These are phyloP conservation scores for Amanita rimosa DNA, from an alignment of 768 basidiomycete genomes.

Conservation along the genomic window DNA sequence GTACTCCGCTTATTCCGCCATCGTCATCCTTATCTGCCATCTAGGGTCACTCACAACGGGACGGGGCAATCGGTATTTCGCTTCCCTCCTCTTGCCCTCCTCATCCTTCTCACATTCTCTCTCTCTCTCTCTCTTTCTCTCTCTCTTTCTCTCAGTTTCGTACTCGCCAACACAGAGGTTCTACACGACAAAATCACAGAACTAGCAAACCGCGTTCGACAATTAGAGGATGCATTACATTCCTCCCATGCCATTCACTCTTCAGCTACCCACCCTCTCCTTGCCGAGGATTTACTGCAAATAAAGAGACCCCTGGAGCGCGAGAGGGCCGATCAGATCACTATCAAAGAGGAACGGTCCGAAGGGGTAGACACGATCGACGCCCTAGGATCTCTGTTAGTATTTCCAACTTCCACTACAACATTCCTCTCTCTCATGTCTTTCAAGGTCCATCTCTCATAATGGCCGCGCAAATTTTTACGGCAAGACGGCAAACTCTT, in stretches of 20 bases:
- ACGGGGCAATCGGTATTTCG: slow-evolving; percentile 52
- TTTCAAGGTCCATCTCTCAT: slow-evolving; percentile 45
- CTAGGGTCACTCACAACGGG: slow-evolving; percentile 61
- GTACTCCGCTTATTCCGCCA: slow-evolving; percentile 7
- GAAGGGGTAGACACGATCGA: slow-evolving; percentile 48
- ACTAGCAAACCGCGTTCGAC: slow-evolving; percentile 49
- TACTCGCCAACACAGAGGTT: slow-evolving; percentile 59
- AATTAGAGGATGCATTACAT: slow-evolving; percentile 57
- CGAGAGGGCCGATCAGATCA: slow-evolving; percentile 31
- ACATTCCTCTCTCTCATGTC: background rate
- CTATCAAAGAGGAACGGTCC: slow-evolving; percentile 26
- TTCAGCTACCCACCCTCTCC: slow-evolving; percentile 41
- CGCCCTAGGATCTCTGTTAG: slow-evolving; percentile 54
- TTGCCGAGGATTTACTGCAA: slow-evolving; percentile 48
- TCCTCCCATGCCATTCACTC: slow-evolving; percentile 39
- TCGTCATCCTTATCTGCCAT: slow-evolving; percentile 5
- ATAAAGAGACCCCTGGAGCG: slow-evolving; percentile 61
- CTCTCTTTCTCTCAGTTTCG: slow-evolving; percentile 31
- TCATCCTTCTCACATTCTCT: background rate
- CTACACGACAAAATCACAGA: slow-evolving; percentile 58
- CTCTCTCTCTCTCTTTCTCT: background rate
- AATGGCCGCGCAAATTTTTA: slow-evolving; percentile 55
- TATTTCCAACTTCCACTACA: slow-evolving; percentile 6
- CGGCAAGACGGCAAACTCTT: slow-evolving; percentile 56
- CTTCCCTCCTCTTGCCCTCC: background rate